phyloP scores from a whole-genome alignment of 805 yeast genomes.

The Wickerhamomyces xylosicus region DNA sequence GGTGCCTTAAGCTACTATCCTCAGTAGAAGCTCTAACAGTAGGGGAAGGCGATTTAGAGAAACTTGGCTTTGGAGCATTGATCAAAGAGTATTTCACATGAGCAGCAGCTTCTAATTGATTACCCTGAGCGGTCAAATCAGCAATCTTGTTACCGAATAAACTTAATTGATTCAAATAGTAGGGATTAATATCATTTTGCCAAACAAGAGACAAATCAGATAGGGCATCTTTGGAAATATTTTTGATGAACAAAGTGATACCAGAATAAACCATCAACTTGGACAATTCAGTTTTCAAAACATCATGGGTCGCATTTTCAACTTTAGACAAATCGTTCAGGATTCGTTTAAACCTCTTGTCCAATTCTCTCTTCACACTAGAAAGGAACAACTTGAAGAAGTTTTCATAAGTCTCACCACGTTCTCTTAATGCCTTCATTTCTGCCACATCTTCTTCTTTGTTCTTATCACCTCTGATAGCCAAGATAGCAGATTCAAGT shows the following conservation, averaged over 20 bases:
- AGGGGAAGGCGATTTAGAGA: background rate
- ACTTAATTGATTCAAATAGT: constrained; percentile 25
- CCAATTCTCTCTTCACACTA: constrained; percentile 34
- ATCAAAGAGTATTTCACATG: background rate
- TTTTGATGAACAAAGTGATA: constrained; percentile 46
- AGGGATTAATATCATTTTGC: constrained; percentile 22
- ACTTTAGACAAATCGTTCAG: constrained; percentile 17
- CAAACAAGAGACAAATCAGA: constrained; percentile 30
- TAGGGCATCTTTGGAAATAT: constrained; percentile 39
- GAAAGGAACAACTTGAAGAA: constrained; percentile 41
- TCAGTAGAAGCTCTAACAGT: background rate
- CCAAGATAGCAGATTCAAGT: constrained; percentile 53
- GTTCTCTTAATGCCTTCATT: constrained; percentile 66
- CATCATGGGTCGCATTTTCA: constrained; percentile 3
- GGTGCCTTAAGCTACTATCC: constrained; percentile 9
- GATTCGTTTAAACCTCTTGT: constrained; percentile 29
- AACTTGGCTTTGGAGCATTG: background rate
- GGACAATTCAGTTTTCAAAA: constrained; percentile 16
- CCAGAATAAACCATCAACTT: constrained; percentile 37
- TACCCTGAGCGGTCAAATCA: constrained; percentile 1
- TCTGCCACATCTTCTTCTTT: constrained; percentile 36
- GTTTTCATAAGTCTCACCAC: constrained; percentile 46
- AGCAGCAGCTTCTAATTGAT: background rate
- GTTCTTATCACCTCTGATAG: constrained; percentile 41
- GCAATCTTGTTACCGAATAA: constrained; percentile 21